Evolutionary conservation across 2,329 filamentous ascomycete genomes (phyloP), one percentile per base, ranked within the genome.

Genomic region (Cladosporium halotolerans): DNA sequence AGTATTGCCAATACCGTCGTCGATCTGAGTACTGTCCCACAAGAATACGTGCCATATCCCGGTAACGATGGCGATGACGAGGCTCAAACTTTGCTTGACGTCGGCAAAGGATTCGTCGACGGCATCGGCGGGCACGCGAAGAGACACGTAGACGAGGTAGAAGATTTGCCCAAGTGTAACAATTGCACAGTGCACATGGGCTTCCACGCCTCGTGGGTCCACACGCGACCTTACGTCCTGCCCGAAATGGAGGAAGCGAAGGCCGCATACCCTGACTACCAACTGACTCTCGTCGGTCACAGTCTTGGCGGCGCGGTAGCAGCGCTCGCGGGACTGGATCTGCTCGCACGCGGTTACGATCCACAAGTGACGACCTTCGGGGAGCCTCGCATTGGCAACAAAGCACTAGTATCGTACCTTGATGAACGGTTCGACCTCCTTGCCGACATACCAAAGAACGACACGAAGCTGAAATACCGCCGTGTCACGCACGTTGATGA

Each of bases 141-240:
- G 32, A 57, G 58, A 39, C 68, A 76, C 44, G 73, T 69, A 14
- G 68, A 45, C 13, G 23, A 42, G 9, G 31, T 47, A 2, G n/a
- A 67, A 14, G 66, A 66, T 41, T 67, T 73, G 38, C 75, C 79
- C 19, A 79, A 77, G 60, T 99, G 93, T 70, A 69, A 74, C 6
- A 92, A 96, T 68, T 99, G 93, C 70, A 95, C 88, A 4, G 92
- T 97, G 1, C 93, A 99, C 68, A 84, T 83, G 56, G 93, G 93
- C 14, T 99, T 99, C 70, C 81, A 93, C 66, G 77, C 80, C 13
- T 91, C 89, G 0, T 99, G 93, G 92, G 75, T 79, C 47, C 83
- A 84, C 64, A 88, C 91, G 0, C 81, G 89, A 45, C 73, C 78
- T 31, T 72, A 79, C 2, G 81, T 99, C 28, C 69, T 96, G 13